Evolutionary conservation across 139 green algal species (phyloP).

Genomic region (Ettlia oleoabundans): DNA sequence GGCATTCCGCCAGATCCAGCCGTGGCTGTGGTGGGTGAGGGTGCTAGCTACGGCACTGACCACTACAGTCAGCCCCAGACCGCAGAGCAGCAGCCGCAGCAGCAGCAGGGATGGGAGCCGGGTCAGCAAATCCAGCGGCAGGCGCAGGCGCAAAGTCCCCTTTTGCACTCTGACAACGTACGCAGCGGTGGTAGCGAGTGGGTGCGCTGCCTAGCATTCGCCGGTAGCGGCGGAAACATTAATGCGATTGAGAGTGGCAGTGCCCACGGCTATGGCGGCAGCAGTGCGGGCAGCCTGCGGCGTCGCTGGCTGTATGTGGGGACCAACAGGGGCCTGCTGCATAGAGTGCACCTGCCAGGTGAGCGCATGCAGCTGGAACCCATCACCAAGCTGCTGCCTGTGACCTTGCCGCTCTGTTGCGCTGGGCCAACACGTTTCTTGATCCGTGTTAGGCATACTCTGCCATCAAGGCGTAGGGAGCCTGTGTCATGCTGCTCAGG

Average conservation of each 20-base stretch:
- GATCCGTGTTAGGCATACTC: no score
- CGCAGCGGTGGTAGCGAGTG: constrained; percentile 40
- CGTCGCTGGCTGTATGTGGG: constrained; percentile 32
- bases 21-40: constrained; percentile 65
- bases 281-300: not conserved
- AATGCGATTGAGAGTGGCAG: not conserved
- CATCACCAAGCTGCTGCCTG: not conserved
- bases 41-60: constrained; percentile 9
- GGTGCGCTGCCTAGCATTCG: constrained; percentile 40
- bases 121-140: not conserved
- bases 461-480: no score
- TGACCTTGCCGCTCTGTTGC: no score
- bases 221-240: no score
- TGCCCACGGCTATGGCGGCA: not conserved
- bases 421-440: no score
- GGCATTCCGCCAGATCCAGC: constrained; percentile 40
- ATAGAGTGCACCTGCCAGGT: constrained; percentile 37
- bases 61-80: no score
- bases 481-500: no score
- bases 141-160: not conserved
- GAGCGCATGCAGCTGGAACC: not conserved
- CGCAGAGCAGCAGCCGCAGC: not conserved
- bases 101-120: not conserved
- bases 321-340: constrained; percentile 45
- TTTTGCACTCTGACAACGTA: no score